Evolutionary conservation across 345 rosid genomes (phyloP).

Genomic region (Populus pruinosa): DNA sequence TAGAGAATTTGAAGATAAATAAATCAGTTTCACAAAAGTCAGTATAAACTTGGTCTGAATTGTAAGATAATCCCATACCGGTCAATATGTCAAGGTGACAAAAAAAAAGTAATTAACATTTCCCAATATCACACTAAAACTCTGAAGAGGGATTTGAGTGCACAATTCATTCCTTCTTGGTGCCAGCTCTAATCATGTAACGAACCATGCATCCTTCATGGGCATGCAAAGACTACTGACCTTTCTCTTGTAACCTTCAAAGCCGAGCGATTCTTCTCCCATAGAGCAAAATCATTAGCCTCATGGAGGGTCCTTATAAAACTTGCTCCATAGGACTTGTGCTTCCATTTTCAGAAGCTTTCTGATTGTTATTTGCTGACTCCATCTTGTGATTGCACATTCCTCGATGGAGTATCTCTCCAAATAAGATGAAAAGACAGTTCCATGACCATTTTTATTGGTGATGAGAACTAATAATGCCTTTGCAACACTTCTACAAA

Average conservation of each 20-base stretch:
- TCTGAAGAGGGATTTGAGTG: too few species aligned
- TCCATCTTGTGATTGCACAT: conserved; percentile 59
- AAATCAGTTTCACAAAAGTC: background rate
- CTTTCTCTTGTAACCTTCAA: too few species aligned
- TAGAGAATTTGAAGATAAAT: background rate
- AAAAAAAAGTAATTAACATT: background rate
- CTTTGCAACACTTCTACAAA: conserved; percentile 81
- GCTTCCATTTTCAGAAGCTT: too few species aligned
- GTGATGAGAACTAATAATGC: conserved; percentile 49
- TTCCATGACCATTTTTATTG: conserved; percentile 34
- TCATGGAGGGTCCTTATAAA: too few species aligned
- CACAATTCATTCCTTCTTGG: too few species aligned
- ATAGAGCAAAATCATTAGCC: too few species aligned
- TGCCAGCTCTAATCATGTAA: too few species aligned
- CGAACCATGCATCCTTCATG: too few species aligned
- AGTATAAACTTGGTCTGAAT: background rate
- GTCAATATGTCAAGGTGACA: background rate
- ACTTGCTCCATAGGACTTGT: too few species aligned
- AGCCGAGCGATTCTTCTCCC: too few species aligned
- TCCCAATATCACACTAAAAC: background rate
- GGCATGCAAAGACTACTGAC: too few species aligned
- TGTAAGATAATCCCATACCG: background rate
- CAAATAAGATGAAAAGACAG: conserved; percentile 35
- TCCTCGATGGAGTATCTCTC: conserved; percentile 52
- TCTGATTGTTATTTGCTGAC: conserved; percentile 9